Percentiles rank a stretch among this genome's conserved stretches.
phyloP scores from a whole-genome alignment of 805 yeast species.

The Blastobotrys chiropterorum region DNA sequence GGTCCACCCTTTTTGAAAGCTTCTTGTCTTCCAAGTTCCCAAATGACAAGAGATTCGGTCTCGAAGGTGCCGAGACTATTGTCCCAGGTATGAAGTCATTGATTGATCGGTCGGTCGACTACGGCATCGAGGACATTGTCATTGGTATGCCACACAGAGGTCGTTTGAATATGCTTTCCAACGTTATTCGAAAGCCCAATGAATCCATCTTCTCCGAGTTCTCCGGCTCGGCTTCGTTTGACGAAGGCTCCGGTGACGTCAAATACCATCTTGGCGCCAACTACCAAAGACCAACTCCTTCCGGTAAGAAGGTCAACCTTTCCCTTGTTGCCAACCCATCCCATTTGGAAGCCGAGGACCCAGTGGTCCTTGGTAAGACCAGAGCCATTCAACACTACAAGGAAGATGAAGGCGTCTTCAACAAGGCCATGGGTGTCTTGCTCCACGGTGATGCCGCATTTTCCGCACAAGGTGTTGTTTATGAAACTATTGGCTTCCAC shows the following conservation, averaged over 20 bases:
- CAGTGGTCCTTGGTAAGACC: constrained; percentile 96
- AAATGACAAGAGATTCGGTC: constrained; percentile 95
- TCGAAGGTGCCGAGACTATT: constrained; percentile 96
- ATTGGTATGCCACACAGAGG: constrained; percentile 99
- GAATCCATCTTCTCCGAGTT: constrained; percentile 97
- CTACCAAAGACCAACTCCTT: constrained; percentile 97
- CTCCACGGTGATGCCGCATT: constrained; percentile 99
- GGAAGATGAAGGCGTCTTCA: constrained; percentile 72
- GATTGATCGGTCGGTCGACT: constrained; percentile 79
- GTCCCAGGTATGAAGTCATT: constrained; percentile 96
- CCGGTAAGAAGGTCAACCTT: constrained; percentile 92
- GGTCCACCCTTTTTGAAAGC: constrained; percentile 92
- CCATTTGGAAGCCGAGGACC: constrained; percentile 98
- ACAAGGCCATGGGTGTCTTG: constrained; percentile 86
- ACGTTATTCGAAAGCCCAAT: constrained; percentile 97
- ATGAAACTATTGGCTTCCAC: constrained; percentile 95
- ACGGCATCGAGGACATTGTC: constrained; percentile 91
- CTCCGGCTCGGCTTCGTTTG: constrained; percentile 81
- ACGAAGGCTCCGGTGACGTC: constrained; percentile 98
- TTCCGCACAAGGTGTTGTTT: constrained; percentile 98
- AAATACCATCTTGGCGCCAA: constrained; percentile 99
- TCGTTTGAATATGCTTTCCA: constrained; percentile 93
- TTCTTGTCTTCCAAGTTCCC: constrained; percentile 95
- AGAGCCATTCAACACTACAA: constrained; percentile 93
- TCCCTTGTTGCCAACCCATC: constrained; percentile 98